Conservation (phyloP, 805 yeast species). For the Cyberlindnera misumaiensis region DNA sequence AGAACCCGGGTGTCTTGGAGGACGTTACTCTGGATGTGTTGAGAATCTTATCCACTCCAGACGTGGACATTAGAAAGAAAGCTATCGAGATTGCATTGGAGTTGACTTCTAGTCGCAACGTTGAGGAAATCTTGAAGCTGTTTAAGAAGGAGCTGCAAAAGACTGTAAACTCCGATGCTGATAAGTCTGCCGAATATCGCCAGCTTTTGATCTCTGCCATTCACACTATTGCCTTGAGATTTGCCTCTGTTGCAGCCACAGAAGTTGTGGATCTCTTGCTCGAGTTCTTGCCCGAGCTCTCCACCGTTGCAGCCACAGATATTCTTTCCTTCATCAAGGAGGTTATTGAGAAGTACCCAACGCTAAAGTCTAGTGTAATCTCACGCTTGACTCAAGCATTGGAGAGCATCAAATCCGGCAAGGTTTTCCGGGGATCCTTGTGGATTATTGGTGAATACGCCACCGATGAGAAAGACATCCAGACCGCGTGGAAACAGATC, state of each 20-base stretch:
- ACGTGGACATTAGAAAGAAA: conserved; percentile 82
- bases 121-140: conserved; percentile 86
- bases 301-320: conserved; percentile 80
- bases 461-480: conserved; percentile 60
- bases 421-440: conserved; percentile 86
- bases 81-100: conserved; percentile 81
- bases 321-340: conserved; percentile 90
- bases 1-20: conserved; percentile 76
- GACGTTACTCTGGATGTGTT: conserved; percentile 81
- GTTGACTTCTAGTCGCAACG: conserved; percentile 79
- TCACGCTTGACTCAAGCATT: conserved; percentile 55
- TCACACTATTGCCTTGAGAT: conserved; percentile 80
- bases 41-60: conserved; percentile 81
- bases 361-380: conserved; percentile 60
- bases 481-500: conserved; percentile 80
- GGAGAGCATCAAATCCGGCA: conserved; percentile 70
- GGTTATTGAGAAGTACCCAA: conserved; percentile 87
- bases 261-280: conserved; percentile 76
- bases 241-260: conserved; percentile 84
- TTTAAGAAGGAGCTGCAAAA: conserved; percentile 85
- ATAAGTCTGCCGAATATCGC: conserved; percentile 79
- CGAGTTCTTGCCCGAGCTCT: conserved; percentile 80
- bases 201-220: conserved; percentile 83
- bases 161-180: conserved; percentile 63
- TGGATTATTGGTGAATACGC: conserved; percentile 97